Base-by-base conservation (phyloP, 2,329 filamentous ascomycete species). In the Cyphellophora europaea region DNA sequence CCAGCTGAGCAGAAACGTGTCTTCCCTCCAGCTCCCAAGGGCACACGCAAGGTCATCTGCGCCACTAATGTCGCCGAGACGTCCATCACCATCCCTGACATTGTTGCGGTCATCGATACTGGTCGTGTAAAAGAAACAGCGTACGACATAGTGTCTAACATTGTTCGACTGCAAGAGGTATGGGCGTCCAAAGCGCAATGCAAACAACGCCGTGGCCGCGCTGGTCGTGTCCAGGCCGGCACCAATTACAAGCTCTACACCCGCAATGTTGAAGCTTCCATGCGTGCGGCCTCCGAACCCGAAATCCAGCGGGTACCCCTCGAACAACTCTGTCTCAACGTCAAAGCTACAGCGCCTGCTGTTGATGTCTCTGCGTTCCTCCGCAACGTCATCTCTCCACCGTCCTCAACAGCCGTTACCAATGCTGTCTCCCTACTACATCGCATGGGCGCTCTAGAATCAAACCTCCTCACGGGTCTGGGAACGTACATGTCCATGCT, bases 51-150 rank as follows among this genome's bases (percentile, higher is more conserved):
- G 60, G 76, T 98, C 10, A 83, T 98, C 19, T 84, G 89, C 5
- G 85, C 91, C 1, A 98, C 91, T 29, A 98, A 98, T 51, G 89
- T 98, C 2, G 91, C 91, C 2, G 91, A 98, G 57, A 98, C 91
- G 0, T 96, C 91, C 2, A 96, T 98, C 55, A 98, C 91, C 0
- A 98, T 98, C 41, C 88, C 95, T 53, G 91, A 98, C 53, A 84
- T 98, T 35, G 83, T 96, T 2, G 89, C 85, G 2, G 91, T 98
- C 30, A 89, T 98, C 44, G 91, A 98, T 56, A 91, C 82, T 8
- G 91, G 91, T 17, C 79, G 86, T 35, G 91, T 98, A 40, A 98
- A 98, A 54, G 89, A 98, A 59, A 98, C 88, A 0, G 89, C 84
- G 54, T 96, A 88, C 50, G 91, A 96, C 55, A 77, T 86, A 0